These are phyloP conservation scores for Oenanthe javanica DNA, from an alignment of 140 eudicot genomes.

Conservation along the genomic window DNA sequence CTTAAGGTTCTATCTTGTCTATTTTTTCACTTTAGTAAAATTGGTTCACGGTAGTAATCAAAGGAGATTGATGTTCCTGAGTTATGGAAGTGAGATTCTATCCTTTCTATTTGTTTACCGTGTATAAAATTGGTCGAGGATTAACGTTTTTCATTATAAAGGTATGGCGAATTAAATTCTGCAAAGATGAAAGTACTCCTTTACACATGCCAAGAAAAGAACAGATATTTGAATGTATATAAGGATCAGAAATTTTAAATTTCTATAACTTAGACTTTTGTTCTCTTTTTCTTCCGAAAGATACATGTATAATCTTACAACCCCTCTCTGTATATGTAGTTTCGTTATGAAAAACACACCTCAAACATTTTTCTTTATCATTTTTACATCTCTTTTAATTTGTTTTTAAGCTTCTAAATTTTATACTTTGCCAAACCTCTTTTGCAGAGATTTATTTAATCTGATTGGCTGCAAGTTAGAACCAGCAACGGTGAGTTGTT, in stretches of 20 bases:
- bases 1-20: not conserved
- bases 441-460: conserved; percentile 69
- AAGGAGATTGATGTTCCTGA: not conserved
- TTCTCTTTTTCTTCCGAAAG: not conserved
- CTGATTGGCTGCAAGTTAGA: conserved; percentile 78
- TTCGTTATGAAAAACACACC: no score
- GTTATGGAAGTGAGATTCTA: not conserved
- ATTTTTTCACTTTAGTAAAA: no score
- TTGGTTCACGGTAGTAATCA: not conserved
- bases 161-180: not conserved
- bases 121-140: no score
- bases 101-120: not conserved
- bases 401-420: not conserved
- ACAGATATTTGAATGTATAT: not conserved
- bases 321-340: no score
- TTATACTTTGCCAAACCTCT: conserved; percentile 9
- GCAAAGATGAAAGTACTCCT: no score
- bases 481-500: conserved; percentile 74
- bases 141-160: no score
- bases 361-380: no score
- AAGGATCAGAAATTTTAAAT: not conserved
- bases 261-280: not conserved
- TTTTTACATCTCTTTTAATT: not conserved
- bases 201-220: no score
- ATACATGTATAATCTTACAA: not conserved